phyloP scores from a whole-genome alignment of 345 rosid genomes.

The Pelargonium nanum region DNA sequence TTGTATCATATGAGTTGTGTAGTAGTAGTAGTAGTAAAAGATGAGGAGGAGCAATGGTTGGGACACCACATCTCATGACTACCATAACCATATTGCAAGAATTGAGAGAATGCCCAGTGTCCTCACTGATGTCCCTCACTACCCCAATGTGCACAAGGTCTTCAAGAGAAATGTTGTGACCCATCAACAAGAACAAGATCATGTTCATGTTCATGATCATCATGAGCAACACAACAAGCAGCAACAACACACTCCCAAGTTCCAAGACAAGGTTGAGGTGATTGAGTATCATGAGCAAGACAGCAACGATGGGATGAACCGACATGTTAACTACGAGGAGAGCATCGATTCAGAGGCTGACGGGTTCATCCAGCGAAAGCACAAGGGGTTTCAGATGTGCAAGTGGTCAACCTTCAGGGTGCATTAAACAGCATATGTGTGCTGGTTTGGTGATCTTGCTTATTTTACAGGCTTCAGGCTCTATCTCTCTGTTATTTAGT shows the following conservation, averaged over 20 bases:
- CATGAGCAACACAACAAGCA: not conserved
- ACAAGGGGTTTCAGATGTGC: not conserved
- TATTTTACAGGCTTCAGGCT: not conserved
- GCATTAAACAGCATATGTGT: not conserved
- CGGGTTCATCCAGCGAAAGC: not conserved
- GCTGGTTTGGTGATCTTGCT: not conserved
- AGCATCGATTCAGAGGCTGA: not conserved
- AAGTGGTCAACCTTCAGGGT: not conserved
- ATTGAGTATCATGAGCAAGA: not conserved
- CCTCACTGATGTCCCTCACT: conserved; percentile 18
- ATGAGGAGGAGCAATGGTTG: conserved; percentile 11
- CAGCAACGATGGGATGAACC: not conserved
- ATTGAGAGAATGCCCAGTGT: conserved; percentile 16
- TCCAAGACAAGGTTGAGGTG: not conserved
- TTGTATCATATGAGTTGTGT: not conserved
- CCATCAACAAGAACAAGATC: not conserved
- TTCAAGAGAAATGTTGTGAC: conserved; percentile 9
- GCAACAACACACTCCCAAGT: not conserved
- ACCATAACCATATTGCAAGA: conserved; percentile 20
- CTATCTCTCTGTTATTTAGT: not conserved
- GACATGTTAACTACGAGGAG: not conserved
- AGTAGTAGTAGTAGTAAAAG: not conserved
- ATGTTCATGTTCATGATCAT: too few relatives aligned
- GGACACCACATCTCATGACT: conserved; percentile 25
- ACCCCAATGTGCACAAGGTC: conserved; percentile 25